phyloP scores from a whole-genome alignment of 176 grass and related monocot species.

The Oryza glumipatula region DNA sequence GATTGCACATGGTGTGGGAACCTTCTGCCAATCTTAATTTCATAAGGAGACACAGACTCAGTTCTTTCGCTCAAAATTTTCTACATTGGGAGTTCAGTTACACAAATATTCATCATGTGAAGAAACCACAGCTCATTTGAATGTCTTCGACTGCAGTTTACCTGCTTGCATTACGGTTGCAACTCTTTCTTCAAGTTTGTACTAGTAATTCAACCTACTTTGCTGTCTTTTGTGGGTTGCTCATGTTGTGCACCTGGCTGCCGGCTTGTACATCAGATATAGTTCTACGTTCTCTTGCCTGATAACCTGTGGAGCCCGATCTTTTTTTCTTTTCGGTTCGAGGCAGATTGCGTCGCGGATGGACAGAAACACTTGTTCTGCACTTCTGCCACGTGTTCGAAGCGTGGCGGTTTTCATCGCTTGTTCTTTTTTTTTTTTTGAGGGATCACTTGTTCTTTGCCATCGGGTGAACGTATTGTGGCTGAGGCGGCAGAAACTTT shows the following conservation, averaged over 20 bases:
- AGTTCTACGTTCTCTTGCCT: neutral
- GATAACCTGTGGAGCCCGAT: neutral
- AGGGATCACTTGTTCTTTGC: neutral
- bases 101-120: neutral
- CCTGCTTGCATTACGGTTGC: neutral
- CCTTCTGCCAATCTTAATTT: neutral
- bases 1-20: too few relatives aligned
- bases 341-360: too few relatives aligned
- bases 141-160: neutral
- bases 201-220: neutral
- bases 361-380: neutral
- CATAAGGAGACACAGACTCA: neutral
- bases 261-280: neutral
- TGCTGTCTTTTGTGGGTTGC: neutral
- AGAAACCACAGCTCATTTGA: neutral
- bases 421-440: neutral
- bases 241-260: neutral
- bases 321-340: neutral
- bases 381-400: neutral
- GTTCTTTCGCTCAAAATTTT: neutral
- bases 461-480: too few relatives aligned
- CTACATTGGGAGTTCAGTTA: neutral
- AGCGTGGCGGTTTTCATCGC: neutral
- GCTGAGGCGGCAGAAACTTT: too few relatives aligned
- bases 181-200: neutral